A percentile compares a stretch with the other conserved stretches of the same genome.
These are phyloP conservation scores for Desmodesmus armatus DNA, from an alignment of 139 green algal species.

Conservation along the genomic window DNA sequence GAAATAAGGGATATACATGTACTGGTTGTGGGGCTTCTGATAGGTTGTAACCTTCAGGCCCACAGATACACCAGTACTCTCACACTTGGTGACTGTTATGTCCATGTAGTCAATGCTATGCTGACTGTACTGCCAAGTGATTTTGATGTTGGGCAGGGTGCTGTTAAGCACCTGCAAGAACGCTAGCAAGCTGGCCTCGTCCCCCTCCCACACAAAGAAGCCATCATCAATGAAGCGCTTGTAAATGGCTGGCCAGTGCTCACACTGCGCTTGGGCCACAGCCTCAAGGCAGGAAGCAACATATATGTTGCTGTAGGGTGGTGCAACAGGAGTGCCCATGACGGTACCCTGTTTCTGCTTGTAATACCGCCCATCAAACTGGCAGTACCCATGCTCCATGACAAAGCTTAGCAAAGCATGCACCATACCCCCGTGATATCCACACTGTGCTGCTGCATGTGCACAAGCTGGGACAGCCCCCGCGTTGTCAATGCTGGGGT, in stretches of 20 bases:
- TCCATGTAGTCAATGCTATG: constrained; percentile 20
- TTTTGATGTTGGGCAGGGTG: background rate
- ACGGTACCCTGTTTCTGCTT: constrained; percentile 1
- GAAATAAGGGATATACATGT: too few species aligned
- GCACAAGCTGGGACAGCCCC: background rate
- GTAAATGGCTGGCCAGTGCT: constrained; percentile 1
- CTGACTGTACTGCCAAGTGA: constrained; percentile 17
- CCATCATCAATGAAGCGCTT: constrained; percentile 31
- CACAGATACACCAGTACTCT: background rate
- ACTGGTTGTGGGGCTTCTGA: too few species aligned
- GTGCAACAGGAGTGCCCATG: constrained; percentile 18
- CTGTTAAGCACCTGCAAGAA: constrained; percentile 10
- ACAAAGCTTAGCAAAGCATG: background rate
- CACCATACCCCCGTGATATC: background rate
- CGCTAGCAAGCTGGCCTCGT: background rate
- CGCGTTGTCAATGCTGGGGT: constrained; percentile 21
- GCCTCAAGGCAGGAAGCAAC: background rate
- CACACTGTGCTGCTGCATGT: background rate
- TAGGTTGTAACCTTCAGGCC: too few species aligned
- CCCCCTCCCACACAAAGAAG: constrained; percentile 21
- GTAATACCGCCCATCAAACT: constrained; percentile 3
- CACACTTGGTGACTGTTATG: constrained; percentile 12
- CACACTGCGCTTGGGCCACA: background rate
- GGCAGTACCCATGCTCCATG: constrained; percentile 7
- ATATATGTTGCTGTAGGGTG: constrained; percentile 4